Evolutionary conservation across 1,284 basidiomycete species (phyloP), one percentile per base, ranked within the genome.

Genomic region (Uromyces viciae-fabae): DNA sequence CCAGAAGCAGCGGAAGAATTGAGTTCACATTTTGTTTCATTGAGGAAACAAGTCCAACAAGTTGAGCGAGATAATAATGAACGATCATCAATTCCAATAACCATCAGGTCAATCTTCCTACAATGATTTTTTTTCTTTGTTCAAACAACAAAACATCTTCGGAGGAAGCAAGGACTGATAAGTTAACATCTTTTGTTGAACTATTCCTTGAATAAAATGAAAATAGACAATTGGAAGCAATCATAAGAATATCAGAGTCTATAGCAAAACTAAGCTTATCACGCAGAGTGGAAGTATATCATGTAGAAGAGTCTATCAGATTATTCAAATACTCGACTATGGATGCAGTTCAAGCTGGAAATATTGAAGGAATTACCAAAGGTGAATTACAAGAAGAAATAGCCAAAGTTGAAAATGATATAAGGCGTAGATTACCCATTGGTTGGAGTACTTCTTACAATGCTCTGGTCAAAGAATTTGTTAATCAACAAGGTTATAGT

Each of bases 281-380:
- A 1, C 90, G 94, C 0, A 90, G 91, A 3, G 97, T 99, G 4
- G 91, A 92, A 83, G 92, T 92, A 81, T 92, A 98, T 86, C 96
- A 99, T 84, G 97, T 99, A 46, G 95, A 99, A 86, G 97, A 99
- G 87, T 94, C 97, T 5, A 98, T 99, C 85, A 91, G 97, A 7
- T 88, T 99, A 36, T 99, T 99, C 91, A 98, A 97, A 84, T 97
- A 92, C 87, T 98, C 95, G 22, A 99, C 97, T 0, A 98, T 99
- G 96, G 94, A 99, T 86, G 97, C 97, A 33, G 95, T 99, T 36
- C 93, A 94, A 36, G 94, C 95, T 5, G 89, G 89, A n/a, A 94
- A 93, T 62, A 92, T 94, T 7, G 96, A 98, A 83, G 97, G 97
- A 0, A 89, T 99, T 84, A 94, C 94, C 19, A 91, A 95, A 68